phyloP scores from a whole-genome alignment of 2,329 filamentous ascomycete genomes.

The Aspergillus ruber region DNA sequence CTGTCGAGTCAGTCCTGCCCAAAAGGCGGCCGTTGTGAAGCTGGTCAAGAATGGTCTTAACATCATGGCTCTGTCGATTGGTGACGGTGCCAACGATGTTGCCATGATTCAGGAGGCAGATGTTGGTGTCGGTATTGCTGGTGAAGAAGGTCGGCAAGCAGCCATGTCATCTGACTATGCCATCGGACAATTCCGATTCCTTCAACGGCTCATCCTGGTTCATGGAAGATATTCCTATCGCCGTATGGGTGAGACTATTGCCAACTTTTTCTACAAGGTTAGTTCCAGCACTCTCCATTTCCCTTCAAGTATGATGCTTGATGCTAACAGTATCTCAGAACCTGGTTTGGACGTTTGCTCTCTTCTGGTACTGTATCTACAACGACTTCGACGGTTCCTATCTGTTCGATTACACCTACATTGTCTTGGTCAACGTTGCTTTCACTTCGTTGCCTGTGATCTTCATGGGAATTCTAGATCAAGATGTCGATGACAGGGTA shows the following conservation, averaged over 20 bases:
- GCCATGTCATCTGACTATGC: slow-evolving; percentile 96
- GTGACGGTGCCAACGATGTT: slow-evolving; percentile 91
- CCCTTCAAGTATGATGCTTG: neutral
- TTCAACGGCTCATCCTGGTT: slow-evolving; percentile 77
- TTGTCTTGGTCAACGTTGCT: slow-evolving; percentile 89
- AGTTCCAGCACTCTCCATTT: slow-evolving; percentile 11
- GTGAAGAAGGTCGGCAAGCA: slow-evolving; percentile 84
- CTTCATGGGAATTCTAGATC: slow-evolving; percentile 92
- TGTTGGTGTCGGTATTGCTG: slow-evolving; percentile 92
- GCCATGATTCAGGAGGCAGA: slow-evolving; percentile 98
- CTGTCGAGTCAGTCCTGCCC: slow-evolving; percentile 91
- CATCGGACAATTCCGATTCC: slow-evolving; percentile 86
- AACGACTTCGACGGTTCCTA: slow-evolving; percentile 96
- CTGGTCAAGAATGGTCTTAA: slow-evolving; percentile 94
- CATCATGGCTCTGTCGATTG: slow-evolving; percentile 91
- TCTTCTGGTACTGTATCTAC: slow-evolving; percentile 97
- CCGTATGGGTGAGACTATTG: slow-evolving; percentile 82
- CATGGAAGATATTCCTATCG: slow-evolving; percentile 97
- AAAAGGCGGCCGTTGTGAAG: slow-evolving; percentile 93
- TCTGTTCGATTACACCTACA: slow-evolving; percentile 96
- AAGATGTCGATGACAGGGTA: slow-evolving; percentile 91
- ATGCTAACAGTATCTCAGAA: slow-evolving; percentile 50
- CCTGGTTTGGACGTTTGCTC: slow-evolving; percentile 90
- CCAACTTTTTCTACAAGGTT: slow-evolving; percentile 99
- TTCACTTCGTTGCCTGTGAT: slow-evolving; percentile 95